Percentiles rank a stretch among this genome's conserved stretches.
These are phyloP conservation scores for Colletotrichum sublineola DNA, from an alignment of 2,329 filamentous ascomycete genomes.

Conservation along the genomic window DNA sequence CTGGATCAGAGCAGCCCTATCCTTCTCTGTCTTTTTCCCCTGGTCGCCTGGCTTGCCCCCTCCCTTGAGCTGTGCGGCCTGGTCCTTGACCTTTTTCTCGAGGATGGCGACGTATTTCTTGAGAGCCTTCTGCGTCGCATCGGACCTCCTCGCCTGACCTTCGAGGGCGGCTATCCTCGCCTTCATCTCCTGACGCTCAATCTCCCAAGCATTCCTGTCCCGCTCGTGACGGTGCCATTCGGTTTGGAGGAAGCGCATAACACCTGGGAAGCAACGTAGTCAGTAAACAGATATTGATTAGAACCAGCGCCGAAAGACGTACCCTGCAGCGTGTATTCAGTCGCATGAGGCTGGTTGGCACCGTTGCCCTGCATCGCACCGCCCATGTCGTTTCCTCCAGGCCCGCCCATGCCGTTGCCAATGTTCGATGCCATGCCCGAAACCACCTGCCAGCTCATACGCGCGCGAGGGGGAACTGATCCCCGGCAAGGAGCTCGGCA, in stretches of 20 bases:
- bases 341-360: constrained; percentile 68
- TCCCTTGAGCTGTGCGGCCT: constrained; percentile 78
- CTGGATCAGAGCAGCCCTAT: constrained; percentile 66
- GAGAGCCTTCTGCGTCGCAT: constrained; percentile 88
- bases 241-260: constrained; percentile 99
- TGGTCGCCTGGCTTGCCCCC: constrained; percentile 60
- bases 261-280: constrained; percentile 67
- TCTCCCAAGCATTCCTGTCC: constrained; percentile 98
- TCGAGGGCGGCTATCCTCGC: constrained; percentile 95
- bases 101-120: constrained; percentile 92
- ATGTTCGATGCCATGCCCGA: constrained; percentile 57
- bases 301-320: constrained; percentile 23
- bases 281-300: constrained; percentile 3
- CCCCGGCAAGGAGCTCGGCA: constrained; percentile 31
- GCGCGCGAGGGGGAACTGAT: constrained; percentile 38
- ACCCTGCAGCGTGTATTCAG: constrained; percentile 73
- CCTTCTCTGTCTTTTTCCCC: constrained; percentile 61
- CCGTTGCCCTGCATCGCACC: constrained; percentile 61
- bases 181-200: constrained; percentile 99
- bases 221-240: constrained; percentile 99
- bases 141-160: constrained; percentile 87
- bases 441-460: constrained; percentile 55
- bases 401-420: constrained; percentile 53
- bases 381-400: constrained; percentile 60
- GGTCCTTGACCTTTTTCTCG: constrained; percentile 87